phyloP scores from a whole-genome alignment of 2,329 filamentous ascomycete species.

The Xylaria sp. region DNA sequence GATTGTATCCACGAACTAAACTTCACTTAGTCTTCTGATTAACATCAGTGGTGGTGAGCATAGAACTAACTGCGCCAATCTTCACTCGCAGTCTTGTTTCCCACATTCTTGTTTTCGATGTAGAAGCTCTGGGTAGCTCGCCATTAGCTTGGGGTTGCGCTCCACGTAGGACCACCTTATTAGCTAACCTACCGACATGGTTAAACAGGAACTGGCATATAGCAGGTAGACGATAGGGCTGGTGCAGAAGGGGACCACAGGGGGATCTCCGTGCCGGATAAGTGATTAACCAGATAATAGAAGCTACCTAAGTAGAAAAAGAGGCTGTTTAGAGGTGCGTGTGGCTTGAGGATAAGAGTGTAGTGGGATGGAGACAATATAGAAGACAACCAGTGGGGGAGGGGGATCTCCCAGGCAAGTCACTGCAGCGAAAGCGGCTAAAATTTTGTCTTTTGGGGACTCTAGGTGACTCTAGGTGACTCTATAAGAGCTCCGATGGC shows the following conservation, averaged over 20 bases:
- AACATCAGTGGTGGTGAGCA: neutral
- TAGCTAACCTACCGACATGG: slow-evolving; percentile 46
- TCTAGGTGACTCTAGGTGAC: too few species aligned
- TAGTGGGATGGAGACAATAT: slow-evolving; percentile 14
- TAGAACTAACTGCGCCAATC: slow-evolving; percentile 81
- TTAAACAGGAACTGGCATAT: slow-evolving; percentile 24
- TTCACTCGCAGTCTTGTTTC: slow-evolving; percentile 78
- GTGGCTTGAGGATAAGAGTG: slow-evolving; percentile 1
- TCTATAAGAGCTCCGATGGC: slow-evolving; percentile 40
- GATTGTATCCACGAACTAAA: slow-evolving; percentile 88
- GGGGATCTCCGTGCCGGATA: slow-evolving; percentile 10
- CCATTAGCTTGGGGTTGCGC: slow-evolving; percentile 36
- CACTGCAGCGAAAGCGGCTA: slow-evolving; percentile 11
- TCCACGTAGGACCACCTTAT: slow-evolving; percentile 5
- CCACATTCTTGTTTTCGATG: slow-evolving; percentile 82
- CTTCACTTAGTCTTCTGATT: slow-evolving; percentile 26
- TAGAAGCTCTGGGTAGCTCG: slow-evolving; percentile 69
- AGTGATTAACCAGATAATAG: slow-evolving; percentile 32
- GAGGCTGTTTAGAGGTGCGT: neutral
- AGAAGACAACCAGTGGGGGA: slow-evolving; percentile 38
- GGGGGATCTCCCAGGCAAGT: neutral
- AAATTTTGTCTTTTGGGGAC: slow-evolving; percentile 32
- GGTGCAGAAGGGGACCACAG: neutral
- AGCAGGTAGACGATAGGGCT: slow-evolving; percentile 7
- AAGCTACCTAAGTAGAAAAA: slow-evolving; percentile 11